Base-by-base conservation (phyloP, 2,329 filamentous ascomycete species). In the Dactylonectria estremocensis region DNA sequence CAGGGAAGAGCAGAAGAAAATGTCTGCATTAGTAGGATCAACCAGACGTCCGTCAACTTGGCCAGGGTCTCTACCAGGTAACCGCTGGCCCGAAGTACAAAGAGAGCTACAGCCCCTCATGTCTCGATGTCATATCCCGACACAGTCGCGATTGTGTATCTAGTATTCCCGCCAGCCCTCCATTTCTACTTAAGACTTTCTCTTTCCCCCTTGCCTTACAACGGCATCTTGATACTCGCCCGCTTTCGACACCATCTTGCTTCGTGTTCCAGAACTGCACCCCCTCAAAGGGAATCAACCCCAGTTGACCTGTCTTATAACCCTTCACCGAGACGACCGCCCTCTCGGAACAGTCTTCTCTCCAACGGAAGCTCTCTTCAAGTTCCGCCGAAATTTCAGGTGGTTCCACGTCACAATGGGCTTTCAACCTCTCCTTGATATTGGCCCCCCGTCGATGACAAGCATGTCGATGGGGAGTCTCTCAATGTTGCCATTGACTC, bases 101-200 rank as follows among this genome's bases (percentile, higher is more conserved):
- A 80, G 77, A 79, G 70, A 72, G 66, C 65, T 61, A 68, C 60
- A 59, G 49, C 65, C 75, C 78, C 74, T 78, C 74, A 65, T 69
- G 61, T 72, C 66, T 69, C 61, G 71, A 71, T 68, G 61, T 69
- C 67, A 72, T 72, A 71, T 72, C 40, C 57, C 65, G 64, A 64
- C 63, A 65, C 54, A 60, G 67, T 54, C 70, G 70, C 68, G 7
- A 28, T 4, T 64, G 54, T 68, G 68, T 77, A 62, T 68, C 68
- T 68, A 68, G 67, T 67, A 68, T 68, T 69, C 63, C 61, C 69
- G 64, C 37, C 35, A 63, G 64, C n/a, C 58, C 73, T 75, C 74
- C 75, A 73, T 77, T 70, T 59, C 63, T 74, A 69, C 69, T 72
- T 67, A 71, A 73, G 62, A 68, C 68, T 59, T 72, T 68, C 54